Base-by-base conservation (phyloP, 441 rosid genomes). In the Raphanus hybrid region DNA sequence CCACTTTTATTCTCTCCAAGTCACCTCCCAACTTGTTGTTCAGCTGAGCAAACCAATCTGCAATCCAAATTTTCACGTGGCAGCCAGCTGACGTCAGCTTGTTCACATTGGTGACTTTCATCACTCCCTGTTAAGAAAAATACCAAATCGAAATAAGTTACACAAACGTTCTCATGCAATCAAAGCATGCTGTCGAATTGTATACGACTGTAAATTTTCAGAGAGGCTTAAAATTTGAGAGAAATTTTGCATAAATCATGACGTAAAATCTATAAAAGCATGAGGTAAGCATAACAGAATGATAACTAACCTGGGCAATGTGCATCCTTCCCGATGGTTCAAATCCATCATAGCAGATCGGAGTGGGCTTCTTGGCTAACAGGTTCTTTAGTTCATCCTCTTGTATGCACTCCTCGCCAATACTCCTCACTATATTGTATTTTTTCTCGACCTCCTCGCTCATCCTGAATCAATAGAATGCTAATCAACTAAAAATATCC, bases 321-420 rank as follows among this genome's bases (percentile, higher is more conserved):
- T 94, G 97, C 98, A 92, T 92, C 77, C 94, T 82, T 52, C 97
- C 92, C 2, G 98, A 92, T 61, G 98, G 97, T 84, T 90, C 98
- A 54, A 94, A 92, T 3, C 97, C 97, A 65, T 94, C 97, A 37
- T 92, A 94, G 82, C 97, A 91, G 82, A 91, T 88, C 6, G 97
- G 97, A 52, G 86, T 62, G 61, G 92, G 86, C 77, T 94, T 90
- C 70, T 92, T 86, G 48, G 89, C 71, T 6, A 94, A 89, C 73
- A 94, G 92, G 79, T 85, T 90, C 84, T 83, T 52, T 6, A 94
- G 82, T 74, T 94, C 97, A 69, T 87, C 97, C 57, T 92, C 94
- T 55, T 83, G 88, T n/a, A 90, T 87, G 66, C 97, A 91, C 82
- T 92, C 90, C 81, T 92, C 97, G 39, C 97, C 97, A 0, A 91